Evolutionary conservation across 1,139 yeast species (phyloP).

Genomic region (Hansenula sp.): DNA sequence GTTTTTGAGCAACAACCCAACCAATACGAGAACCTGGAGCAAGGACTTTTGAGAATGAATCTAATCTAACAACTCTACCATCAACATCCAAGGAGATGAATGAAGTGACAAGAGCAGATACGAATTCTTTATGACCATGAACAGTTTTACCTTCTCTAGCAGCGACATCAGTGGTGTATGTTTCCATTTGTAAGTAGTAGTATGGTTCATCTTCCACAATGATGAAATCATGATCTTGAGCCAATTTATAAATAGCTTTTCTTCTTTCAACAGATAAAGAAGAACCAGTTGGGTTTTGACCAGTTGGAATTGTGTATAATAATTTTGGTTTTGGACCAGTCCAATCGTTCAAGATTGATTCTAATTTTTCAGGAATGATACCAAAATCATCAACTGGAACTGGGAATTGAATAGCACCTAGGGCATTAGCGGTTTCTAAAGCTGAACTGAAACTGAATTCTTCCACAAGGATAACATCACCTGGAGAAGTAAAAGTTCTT

Average conservation of each 20-base stretch:
- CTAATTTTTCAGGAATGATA: conserved; percentile 68
- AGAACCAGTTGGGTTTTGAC: conserved; percentile 95
- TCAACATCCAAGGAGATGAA: conserved; percentile 72
- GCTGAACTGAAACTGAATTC: conserved; percentile 80
- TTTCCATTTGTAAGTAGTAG: conserved; percentile 86
- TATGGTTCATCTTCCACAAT: conserved; percentile 93
- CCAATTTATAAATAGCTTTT: conserved; percentile 60
- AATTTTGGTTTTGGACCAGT: conserved; percentile 64
- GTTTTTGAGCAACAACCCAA: conserved; percentile 75
- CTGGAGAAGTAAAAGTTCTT: conserved; percentile 72
- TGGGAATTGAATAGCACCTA: conserved; percentile 64
- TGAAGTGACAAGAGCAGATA: conserved; percentile 66
- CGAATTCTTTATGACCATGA: conserved; percentile 49
- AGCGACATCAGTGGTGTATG: conserved; percentile 37
- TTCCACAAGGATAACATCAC: conserved; percentile 77
- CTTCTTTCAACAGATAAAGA: conserved; percentile 72
- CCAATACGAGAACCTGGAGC: conserved; percentile 91
- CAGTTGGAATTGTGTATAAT: conserved; percentile 84
- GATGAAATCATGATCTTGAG: conserved; percentile 73
- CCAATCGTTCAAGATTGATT: conserved; percentile 64
- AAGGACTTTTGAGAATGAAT: conserved; percentile 81
- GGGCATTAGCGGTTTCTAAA: conserved; percentile 71
- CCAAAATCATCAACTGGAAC: conserved; percentile 78
- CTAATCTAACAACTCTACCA: conserved; percentile 84
- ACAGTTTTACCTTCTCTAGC: conserved; percentile 22